Conservation (phyloP, 306 rosid genomes). For the Lathyrus tuberosus region DNA sequence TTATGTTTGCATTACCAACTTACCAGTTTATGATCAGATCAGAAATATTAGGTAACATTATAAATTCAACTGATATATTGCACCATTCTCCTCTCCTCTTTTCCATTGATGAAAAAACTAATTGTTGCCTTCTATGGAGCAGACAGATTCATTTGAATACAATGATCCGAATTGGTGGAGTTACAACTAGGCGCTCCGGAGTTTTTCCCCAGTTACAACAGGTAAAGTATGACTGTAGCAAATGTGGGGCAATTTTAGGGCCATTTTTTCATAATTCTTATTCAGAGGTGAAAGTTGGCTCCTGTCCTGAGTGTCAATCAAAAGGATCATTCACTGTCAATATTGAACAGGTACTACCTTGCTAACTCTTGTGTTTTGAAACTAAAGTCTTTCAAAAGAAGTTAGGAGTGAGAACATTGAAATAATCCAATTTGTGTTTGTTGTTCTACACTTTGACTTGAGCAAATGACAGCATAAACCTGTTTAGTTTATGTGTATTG, state of each 20-base stretch:
- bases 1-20: slow-evolving; percentile 84
- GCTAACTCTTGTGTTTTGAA: background rate
- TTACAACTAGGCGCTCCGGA: slow-evolving; percentile 95
- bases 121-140: slow-evolving; percentile 37
- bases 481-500: background rate
- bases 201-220: slow-evolving; percentile 98
- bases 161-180: slow-evolving; percentile 99
- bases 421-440: slow-evolving; percentile 2
- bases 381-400: background rate
- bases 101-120: slow-evolving; percentile 12
- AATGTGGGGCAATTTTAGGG: slow-evolving; percentile 88
- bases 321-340: slow-evolving; percentile 94
- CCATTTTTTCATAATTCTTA: slow-evolving; percentile 96
- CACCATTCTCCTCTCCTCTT: slow-evolving; percentile 2
- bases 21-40: slow-evolving; percentile 96
- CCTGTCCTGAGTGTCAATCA: slow-evolving; percentile 98
- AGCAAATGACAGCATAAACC: background rate
- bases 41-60: slow-evolving; percentile 83
- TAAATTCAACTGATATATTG: background rate
- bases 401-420: background rate
- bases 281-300: slow-evolving; percentile 97
- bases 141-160: slow-evolving; percentile 98
- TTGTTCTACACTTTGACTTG: background rate
- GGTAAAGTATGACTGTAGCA: slow-evolving; percentile 94
- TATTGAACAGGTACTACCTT: slow-evolving; percentile 78